Percentiles rank a stretch among this genome's conserved stretches.
Conservation (phyloP, 164 flowering plant genomes). For the Paratinospora sagittata region DNA sequence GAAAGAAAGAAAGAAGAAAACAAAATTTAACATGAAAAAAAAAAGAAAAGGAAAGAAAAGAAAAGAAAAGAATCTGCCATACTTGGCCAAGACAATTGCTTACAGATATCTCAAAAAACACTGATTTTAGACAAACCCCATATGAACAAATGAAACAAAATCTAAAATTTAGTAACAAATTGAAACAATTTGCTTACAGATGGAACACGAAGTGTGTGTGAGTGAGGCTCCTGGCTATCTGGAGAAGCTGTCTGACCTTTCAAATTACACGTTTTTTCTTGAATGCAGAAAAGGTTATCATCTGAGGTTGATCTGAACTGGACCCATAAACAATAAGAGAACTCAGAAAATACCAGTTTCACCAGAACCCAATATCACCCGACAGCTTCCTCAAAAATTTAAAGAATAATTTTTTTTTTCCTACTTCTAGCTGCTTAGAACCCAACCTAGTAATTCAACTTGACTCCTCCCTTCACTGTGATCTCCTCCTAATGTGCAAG, state of each 20-base stretch:
- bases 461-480: constrained; percentile 27
- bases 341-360: constrained; percentile 6
- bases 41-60: too few relatives aligned
- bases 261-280: not conserved
- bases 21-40: too few relatives aligned
- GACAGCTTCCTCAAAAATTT: constrained; percentile 32
- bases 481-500: constrained; percentile 49
- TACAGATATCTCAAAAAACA: constrained; percentile 11
- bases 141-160: constrained; percentile 44
- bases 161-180: constrained; percentile 29
- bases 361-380: constrained; percentile 12
- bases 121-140: constrained; percentile 22
- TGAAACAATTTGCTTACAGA: constrained; percentile 45
- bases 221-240: constrained; percentile 14
- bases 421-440: constrained; percentile 25
- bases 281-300: constrained; percentile 6
- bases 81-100: constrained; percentile 12
- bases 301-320: not conserved
- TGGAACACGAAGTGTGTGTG: constrained; percentile 15
- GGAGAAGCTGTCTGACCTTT: constrained; percentile 18
- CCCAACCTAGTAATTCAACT: not conserved
- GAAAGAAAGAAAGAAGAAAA: not conserved
- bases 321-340: not conserved
- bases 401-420: constrained; percentile 36
- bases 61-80: not conserved